Conservation (phyloP, 768 basidiomycete genomes). For the Udeniomyces megalosporus region DNA sequence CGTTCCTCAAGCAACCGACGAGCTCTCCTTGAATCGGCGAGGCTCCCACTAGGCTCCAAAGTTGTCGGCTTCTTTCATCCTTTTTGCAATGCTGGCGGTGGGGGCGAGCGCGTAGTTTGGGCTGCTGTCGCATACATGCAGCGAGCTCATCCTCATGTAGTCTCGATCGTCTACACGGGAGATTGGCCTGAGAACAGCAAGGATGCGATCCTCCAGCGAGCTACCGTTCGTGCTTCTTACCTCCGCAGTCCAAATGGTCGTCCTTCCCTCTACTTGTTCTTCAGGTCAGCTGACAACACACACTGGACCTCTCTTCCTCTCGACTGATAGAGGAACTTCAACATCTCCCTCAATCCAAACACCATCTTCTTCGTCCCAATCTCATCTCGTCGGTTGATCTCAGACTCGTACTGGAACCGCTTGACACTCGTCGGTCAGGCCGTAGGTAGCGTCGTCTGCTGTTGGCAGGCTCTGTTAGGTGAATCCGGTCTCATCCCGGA, state of each 20-base stretch:
- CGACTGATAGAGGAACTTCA: slow-evolving; percentile 73
- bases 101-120: slow-evolving; percentile 92
- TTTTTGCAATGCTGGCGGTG: slow-evolving; percentile 95
- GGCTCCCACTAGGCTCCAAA: too few relatives aligned
- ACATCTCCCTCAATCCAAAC: slow-evolving; percentile 49
- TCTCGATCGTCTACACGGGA: slow-evolving; percentile 77
- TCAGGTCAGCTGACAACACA: neutral
- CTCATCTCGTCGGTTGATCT: slow-evolving; percentile 49
- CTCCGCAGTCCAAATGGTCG: too few relatives aligned
- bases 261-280: neutral
- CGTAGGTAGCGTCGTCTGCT: slow-evolving; percentile 67
- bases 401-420: slow-evolving; percentile 67
- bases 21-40: too few relatives aligned
- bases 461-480: slow-evolving; percentile 56
- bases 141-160: slow-evolving; percentile 42
- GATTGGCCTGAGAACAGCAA: slow-evolving; percentile 60
- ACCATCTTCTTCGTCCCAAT: slow-evolving; percentile 72
- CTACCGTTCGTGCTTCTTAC: slow-evolving; percentile 39
- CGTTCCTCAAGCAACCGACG: too few relatives aligned
- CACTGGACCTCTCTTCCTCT: neutral
- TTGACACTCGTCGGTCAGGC: slow-evolving; percentile 90
- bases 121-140: slow-evolving; percentile 68
- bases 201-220: slow-evolving; percentile 60
- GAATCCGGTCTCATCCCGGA: slow-evolving; percentile 55
- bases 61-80: slow-evolving; percentile 86